phyloP scores from a whole-genome alignment of 176 grass and related monocot genomes.

The Raddia distichophylla region DNA sequence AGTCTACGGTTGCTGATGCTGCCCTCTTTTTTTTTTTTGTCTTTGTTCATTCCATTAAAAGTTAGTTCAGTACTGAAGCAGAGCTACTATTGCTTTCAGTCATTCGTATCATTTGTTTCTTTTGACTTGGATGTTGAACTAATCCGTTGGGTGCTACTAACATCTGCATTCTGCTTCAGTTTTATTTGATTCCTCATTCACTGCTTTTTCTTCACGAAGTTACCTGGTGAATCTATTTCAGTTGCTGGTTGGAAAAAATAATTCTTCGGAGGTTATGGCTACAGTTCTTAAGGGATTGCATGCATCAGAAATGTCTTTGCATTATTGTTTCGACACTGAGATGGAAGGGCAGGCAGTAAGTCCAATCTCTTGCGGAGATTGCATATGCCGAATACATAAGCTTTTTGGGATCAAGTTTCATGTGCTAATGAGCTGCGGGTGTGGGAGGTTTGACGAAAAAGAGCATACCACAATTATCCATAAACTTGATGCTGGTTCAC shows the following conservation, averaged over 20 bases:
- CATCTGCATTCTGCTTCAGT: constrained; percentile 19
- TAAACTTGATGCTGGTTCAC: constrained; percentile 22
- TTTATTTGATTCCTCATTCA: not conserved
- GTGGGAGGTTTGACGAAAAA: constrained; percentile 18
- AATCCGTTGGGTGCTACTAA: not conserved
- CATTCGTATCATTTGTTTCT: not conserved
- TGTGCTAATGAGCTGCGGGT: constrained; percentile 22
- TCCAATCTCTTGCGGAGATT: constrained; percentile 15
- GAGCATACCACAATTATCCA: constrained; percentile 22
- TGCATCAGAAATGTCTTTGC: constrained; percentile 10
- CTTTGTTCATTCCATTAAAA: no score
- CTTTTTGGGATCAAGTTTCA: constrained; percentile 28
- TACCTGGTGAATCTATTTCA: not conserved
- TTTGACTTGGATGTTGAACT: not conserved
- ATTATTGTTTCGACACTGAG: not conserved
- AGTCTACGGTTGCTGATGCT: not conserved
- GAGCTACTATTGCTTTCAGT: no score
- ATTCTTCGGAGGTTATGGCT: constrained; percentile 13
- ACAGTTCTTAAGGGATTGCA: constrained; percentile 27
- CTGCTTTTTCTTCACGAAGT: not conserved
- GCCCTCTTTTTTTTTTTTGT: no score
- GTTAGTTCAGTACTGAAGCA: no score
- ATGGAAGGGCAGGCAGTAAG: not conserved
- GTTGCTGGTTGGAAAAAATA: not conserved
- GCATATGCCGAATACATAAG: constrained; percentile 32